Base-by-base conservation (phyloP, 495 filamentous ascomycete species). In the Extremus antarcticus region DNA sequence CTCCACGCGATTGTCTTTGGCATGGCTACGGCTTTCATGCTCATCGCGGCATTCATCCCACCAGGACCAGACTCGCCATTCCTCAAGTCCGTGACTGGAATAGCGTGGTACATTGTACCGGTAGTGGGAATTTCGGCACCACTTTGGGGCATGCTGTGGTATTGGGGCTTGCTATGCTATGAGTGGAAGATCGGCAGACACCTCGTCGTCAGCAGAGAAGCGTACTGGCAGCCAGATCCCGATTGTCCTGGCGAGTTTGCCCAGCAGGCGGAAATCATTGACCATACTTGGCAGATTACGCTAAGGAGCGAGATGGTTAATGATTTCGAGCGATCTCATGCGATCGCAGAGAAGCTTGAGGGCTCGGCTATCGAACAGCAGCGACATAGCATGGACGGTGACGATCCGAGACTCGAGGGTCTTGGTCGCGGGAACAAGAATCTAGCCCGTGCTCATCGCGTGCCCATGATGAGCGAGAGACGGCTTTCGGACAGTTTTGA, bases 31-130 rank as follows among this genome's bases (percentile, higher is more conserved):
- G 50, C 19, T 25, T 63, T 60, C 53, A 24, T 60, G 19, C 23
- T 57, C 38, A 43, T 60, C 46, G 50, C 58, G 41, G 23, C 49
- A 15, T 57, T 63, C 39, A 43, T 50, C 2, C 57, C 56, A 35
- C 61, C 49, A 45, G 16, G 17, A n/a, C 41, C 16, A 9, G 41
- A n/a, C 41, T 45, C 41, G n/a, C 41, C 41, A 17, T 24, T 53
- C 49, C 56, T 61, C 21, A 35, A 48, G 8, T 35, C 51, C n/a
- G 45, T 51, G 11, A 35, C 32, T 3, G 43, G 59, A 7, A 25
- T 62, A 3, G 51, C 47, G 7, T 66, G 61, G 57, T 71, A 57
- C 54, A 40, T 68, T 20, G 57, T 69, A 21, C 69, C 69, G 1
- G 41, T 50, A 8, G 43, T 69, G 8, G 57, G 57, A 8, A 46